Evolutionary conservation across 1,284 basidiomycete genomes (phyloP), one percentile per base, ranked within the genome.

Genomic region (Phylloboletellus chloephorus): DNA sequence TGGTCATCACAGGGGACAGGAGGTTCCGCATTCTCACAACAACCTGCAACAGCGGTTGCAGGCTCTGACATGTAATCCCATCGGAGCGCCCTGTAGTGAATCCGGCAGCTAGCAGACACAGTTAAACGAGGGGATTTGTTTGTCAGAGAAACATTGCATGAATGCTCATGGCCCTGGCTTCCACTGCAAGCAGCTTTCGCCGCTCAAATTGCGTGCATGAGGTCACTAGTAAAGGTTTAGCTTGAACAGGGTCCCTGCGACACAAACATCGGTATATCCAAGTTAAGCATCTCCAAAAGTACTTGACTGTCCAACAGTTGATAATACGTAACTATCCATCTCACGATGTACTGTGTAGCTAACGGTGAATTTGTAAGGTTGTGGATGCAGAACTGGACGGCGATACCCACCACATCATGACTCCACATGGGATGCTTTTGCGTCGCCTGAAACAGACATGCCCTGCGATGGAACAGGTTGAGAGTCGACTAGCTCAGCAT

Each of bases 381-480:
- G 11, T 17, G n/a, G n/a, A 30, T 11, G 22, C 17, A 32, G 16
- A 9, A 8, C 9, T 15, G 10, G 23, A 21, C 2, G 12, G 24
- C 13, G 22, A 39, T 34, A 47, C 40, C 7, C n/a, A 42, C 39
- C 3, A 21, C 17, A 28, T 58, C 24, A 44, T 12, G 21, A 37
- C 3, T 35, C 31, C 15, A 22, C 35, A 21, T 40, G 19, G 26
- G n/a, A 24, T 4, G 34, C 29, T 5, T 39, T 33, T n/a, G 51
- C 30, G 5, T 45, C 49, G 1, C 31, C 22, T 29, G 35, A 12
- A 26, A 39, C 13, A 37, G 49, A 32, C 58, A 60, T 60, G 32
- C 24, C 48, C 1, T 44, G 46, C 13, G 42, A 48, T 15, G 49
- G 56, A n/a, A n/a, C 37, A 33, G 54, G 61, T 29, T 64, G 58